These are phyloP conservation scores for Ascoidea tarda DNA, from an alignment of 805 yeast genomes.

Conservation along the genomic window DNA sequence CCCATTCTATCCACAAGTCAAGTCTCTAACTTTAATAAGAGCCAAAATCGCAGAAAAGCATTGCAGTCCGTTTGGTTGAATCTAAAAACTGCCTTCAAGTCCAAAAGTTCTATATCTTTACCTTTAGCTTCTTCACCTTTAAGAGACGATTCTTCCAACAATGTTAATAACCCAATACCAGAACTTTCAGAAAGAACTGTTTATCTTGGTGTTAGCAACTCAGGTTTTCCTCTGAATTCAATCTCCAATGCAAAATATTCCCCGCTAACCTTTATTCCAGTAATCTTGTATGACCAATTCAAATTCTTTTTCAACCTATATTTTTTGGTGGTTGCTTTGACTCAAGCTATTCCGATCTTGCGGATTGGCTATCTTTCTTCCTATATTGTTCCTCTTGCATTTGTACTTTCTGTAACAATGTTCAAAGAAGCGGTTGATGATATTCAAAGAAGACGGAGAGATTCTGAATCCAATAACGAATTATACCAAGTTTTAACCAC, in stretches of 20 bases:
- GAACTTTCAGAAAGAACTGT: slow-evolving; percentile 21
- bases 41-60: not conserved
- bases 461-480: slow-evolving; percentile 78
- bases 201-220: slow-evolving; percentile 24
- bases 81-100: too few relatives aligned
- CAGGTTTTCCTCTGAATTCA: slow-evolving; percentile 50
- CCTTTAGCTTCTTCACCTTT: slow-evolving; percentile 1
- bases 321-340: slow-evolving; percentile 82
- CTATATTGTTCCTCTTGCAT: slow-evolving; percentile 86
- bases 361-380: slow-evolving; percentile 90
- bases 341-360: slow-evolving; percentile 80
- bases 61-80: not conserved
- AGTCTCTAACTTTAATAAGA: not conserved
- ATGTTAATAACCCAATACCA: too few relatives aligned
- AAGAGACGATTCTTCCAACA: not conserved
- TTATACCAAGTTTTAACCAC: slow-evolving; percentile 51
- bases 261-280: slow-evolving; percentile 76
- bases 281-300: slow-evolving; percentile 88
- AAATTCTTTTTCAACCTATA: slow-evolving; percentile 91
- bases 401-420: slow-evolving; percentile 89
- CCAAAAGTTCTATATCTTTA: not conserved
- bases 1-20: not conserved
- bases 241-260: slow-evolving; percentile 91
- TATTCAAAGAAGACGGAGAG: slow-evolving; percentile 79
- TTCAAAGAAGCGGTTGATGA: slow-evolving; percentile 93